These are phyloP conservation scores for Carex sylvatica DNA, from an alignment of 202 grass and related monocot species.

Conservation along the genomic window DNA sequence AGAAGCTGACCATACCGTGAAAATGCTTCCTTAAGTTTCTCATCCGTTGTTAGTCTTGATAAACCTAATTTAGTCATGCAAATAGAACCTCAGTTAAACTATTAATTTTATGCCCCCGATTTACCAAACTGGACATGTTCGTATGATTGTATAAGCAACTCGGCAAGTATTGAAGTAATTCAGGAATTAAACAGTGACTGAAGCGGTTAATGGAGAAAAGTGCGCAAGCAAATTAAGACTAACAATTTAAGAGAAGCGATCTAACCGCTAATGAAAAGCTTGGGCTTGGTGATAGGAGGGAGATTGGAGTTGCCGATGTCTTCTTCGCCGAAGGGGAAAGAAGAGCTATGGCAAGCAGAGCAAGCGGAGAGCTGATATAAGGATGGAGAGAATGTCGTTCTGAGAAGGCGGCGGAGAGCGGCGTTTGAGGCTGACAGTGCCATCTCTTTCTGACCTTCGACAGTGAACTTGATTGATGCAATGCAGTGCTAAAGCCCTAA, in stretches of 20 bases:
- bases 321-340: constrained; percentile 44
- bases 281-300: constrained; percentile 67
- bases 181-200: background rate
- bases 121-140: background rate
- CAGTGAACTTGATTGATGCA: constrained; percentile 14
- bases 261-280: constrained; percentile 81
- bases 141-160: background rate
- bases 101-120: background rate
- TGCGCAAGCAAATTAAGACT: background rate
- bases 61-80: constrained; percentile 36
- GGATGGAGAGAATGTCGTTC: constrained; percentile 1
- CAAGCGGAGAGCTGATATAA: constrained; percentile 24
- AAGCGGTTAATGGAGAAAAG: background rate
- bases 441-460: constrained; percentile 31
- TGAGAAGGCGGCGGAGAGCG: constrained; percentile 42
- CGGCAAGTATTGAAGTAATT: background rate
- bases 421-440: constrained; percentile 38
- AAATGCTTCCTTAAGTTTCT: constrained; percentile 67
- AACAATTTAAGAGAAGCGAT: background rate
- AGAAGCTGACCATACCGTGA: constrained; percentile 61
- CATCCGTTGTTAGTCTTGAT: constrained; percentile 76
- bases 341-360: constrained; percentile 18
- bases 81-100: background rate
- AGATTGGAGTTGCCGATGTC: constrained; percentile 47
- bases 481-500: background rate